Evolutionary conservation across 208 protist species (phyloP), one percentile per base, ranked within the genome.

Genomic region (Trypanosoma caninum): DNA sequence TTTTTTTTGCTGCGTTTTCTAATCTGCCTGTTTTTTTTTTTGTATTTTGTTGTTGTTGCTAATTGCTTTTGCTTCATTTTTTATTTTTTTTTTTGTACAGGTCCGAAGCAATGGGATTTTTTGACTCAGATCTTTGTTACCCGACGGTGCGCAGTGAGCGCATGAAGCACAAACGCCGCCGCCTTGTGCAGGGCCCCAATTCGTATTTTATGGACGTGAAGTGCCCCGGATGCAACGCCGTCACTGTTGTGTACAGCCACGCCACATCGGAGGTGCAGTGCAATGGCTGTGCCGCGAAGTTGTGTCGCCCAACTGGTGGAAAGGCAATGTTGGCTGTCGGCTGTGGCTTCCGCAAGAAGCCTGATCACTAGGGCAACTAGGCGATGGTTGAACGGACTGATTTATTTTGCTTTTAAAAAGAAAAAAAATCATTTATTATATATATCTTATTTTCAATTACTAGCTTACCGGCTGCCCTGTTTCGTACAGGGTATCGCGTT

Each of bases 161-260:
- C 68, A 80, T 88, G 67, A 96, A 97, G 78, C 97, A 99, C 95
- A 99, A 99, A 94, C 91, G 98, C 72, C 99, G 99, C 90, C 90
- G 98, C 66, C 86, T 99, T n/a, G 97, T 99, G 46, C 98, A 98
- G 87, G 87, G 88, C 66, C 98, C 98, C 58, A 99, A 99, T 90
- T 98, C 94, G n/a, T 99, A 93, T 89, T 99, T 99, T 87, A 96
- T 99, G 91, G 98, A 99, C 58, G 98, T 99, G 28, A 99, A 98
- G 84, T 99, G 98, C 90, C 92, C 93, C 48, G 90, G 93, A 52
- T 99, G 98, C 84, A 91, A 82, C 69, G 72, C 38, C 61, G 84
- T 94, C 67, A 99, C 97, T 34, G 93, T 94, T 52, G 97, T 99
- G 41, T 99, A 99, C 97, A 97, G 83, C 73, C 97, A 99, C 78